These are phyloP conservation scores for Lasiodiplodia citricola DNA, from an alignment of 2,329 filamentous ascomycete species.

Conservation along the genomic window DNA sequence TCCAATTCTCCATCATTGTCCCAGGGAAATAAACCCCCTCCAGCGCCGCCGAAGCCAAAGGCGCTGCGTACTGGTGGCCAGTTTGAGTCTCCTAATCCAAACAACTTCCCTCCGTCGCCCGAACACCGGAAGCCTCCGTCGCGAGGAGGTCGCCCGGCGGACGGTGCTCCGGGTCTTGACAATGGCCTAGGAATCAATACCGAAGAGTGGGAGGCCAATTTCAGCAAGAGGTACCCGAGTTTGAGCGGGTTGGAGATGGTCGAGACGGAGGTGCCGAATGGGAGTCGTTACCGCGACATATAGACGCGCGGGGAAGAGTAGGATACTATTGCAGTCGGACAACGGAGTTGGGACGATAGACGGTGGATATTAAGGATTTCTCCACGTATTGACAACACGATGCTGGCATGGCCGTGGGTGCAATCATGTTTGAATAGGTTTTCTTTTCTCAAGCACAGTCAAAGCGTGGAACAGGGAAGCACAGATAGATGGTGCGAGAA, in stretches of 20 bases:
- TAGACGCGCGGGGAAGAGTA: background rate
- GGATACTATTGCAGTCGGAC: background rate
- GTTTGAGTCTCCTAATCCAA: slow-evolving; percentile 32
- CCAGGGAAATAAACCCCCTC: slow-evolving; percentile 46
- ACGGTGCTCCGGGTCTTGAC: background rate
- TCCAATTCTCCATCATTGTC: slow-evolving; percentile 40
- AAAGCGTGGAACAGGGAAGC: slow-evolving; percentile 10
- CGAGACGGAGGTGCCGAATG: slow-evolving; percentile 63
- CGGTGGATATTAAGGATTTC: slow-evolving; percentile 13
- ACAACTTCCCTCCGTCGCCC: slow-evolving; percentile 26
- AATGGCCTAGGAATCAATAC: slow-evolving; percentile 41
- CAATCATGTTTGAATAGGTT: slow-evolving; percentile 19
- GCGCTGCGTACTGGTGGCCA: slow-evolving; percentile 57
- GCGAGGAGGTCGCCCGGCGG: background rate
- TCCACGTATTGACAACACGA: background rate
- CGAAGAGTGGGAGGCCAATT: slow-evolving; percentile 72
- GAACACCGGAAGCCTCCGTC: slow-evolving; percentile 17
- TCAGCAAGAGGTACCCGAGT: slow-evolving; percentile 86
- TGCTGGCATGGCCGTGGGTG: background rate
- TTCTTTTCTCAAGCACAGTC: background rate
- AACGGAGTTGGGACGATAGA: slow-evolving; percentile 14
- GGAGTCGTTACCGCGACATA: background rate
- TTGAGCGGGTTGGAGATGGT: slow-evolving; percentile 85
- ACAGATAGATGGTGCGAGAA: slow-evolving; percentile 9
- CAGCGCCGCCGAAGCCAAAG: slow-evolving; percentile 66